phyloP scores from a whole-genome alignment of 148 eudicot species.

The Rhododendron griersonianum region DNA sequence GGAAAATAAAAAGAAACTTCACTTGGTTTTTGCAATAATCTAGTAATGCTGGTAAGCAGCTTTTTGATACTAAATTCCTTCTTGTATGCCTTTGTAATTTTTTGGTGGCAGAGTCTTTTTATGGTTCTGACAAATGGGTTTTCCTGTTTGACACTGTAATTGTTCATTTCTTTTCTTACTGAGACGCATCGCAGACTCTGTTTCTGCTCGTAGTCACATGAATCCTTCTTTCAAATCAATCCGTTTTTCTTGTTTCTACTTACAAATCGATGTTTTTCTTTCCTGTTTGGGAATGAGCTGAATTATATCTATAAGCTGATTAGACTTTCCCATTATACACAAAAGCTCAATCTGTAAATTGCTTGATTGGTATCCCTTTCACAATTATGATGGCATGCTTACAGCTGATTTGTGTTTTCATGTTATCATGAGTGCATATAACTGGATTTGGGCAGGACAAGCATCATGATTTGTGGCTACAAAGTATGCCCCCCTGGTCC shows the following conservation, averaged over 20 bases:
- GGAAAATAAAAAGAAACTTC: constrained; percentile 8
- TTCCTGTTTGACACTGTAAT: background rate
- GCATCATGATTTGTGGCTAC: no score
- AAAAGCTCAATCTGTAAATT: background rate
- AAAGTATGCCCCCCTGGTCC: background rate
- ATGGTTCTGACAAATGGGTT: background rate
- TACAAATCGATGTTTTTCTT: background rate
- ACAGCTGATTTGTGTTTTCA: background rate
- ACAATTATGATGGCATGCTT: background rate
- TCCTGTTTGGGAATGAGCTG: background rate
- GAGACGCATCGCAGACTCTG: background rate
- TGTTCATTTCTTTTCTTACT: background rate
- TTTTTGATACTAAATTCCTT: constrained; percentile 1
- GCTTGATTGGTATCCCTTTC: background rate
- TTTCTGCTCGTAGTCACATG: background rate
- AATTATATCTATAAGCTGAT: background rate
- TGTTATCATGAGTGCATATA: background rate
- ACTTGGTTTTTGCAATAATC: constrained; percentile 6
- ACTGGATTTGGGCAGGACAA: background rate
- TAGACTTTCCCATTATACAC: background rate
- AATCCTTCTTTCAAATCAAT: background rate
- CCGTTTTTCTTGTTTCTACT: background rate
- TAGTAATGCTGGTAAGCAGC: background rate
- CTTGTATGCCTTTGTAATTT: constrained; percentile 4
- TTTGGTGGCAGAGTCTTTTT: background rate